A percentile compares a stretch with the other conserved stretches of the same genome.
phyloP scores from a whole-genome alignment of 176 grass and related monocot species.

The Ananas comosus region DNA sequence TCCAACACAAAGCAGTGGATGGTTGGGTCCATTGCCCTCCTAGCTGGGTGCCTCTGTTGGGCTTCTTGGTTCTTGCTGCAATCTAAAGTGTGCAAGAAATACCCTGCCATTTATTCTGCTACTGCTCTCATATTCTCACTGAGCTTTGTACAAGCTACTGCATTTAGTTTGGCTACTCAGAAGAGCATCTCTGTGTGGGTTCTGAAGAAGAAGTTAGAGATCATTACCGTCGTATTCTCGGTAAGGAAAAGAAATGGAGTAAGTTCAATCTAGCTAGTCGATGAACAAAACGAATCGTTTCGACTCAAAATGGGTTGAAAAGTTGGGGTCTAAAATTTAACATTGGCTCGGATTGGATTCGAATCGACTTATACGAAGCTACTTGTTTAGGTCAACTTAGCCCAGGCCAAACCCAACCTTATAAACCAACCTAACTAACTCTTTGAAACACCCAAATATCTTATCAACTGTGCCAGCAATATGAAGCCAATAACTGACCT shows the following conservation, averaged over 20 bases:
- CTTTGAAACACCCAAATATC: too few relatives aligned
- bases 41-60: constrained; percentile 41
- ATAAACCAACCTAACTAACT: too few relatives aligned
- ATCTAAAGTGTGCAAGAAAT: constrained; percentile 47
- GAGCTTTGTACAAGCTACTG: constrained; percentile 50
- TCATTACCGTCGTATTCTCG: constrained; percentile 40
- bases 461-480: too few relatives aligned
- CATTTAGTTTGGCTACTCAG: constrained; percentile 26
- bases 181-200: constrained; percentile 37
- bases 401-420: too few relatives aligned
- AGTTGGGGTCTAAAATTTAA: too few relatives aligned
- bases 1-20: constrained; percentile 28
- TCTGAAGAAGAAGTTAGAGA: constrained; percentile 36
- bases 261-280: not conserved
- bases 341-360: too few relatives aligned
- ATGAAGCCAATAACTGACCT: too few relatives aligned
- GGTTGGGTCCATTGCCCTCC: constrained; percentile 38
- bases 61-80: constrained; percentile 61
- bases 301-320: too few relatives aligned
- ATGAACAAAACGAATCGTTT: too few relatives aligned
- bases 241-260: constrained; percentile 28
- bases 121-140: constrained; percentile 50
- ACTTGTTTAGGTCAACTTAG: too few relatives aligned
- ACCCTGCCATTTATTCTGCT: constrained; percentile 38
- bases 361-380: too few relatives aligned